Conservation (phyloP, 2,329 filamentous ascomycete genomes). For the Graphilbum ipis-grandicollis region DNA sequence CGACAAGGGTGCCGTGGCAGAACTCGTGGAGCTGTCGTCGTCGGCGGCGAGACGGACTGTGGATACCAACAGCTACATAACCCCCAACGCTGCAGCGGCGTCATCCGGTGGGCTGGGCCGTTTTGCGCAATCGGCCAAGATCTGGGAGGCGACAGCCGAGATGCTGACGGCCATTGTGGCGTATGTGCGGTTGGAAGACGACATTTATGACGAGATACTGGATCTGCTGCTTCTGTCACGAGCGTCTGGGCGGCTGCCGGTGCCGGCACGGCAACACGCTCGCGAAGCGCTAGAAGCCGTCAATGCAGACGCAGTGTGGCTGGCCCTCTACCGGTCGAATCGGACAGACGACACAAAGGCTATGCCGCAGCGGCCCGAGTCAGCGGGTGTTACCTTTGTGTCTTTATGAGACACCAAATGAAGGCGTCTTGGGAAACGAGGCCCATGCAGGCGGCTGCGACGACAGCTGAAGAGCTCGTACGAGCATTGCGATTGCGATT, state of each 20-base stretch:
- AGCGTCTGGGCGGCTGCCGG: conserved; percentile 12
- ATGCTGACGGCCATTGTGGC: conserved; percentile 44
- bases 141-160: conserved; percentile 45
- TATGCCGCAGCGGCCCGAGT: conserved; percentile 5
- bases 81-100: not conserved
- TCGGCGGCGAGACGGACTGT: not conserved
- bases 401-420: not conserved
- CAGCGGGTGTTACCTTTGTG: conserved; percentile 4
- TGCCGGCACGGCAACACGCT: conserved; percentile 29
- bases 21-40: not conserved
- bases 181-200: conserved; percentile 47
- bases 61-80: not conserved
- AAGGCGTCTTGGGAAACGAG: too few species aligned
- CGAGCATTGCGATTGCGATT: too few species aligned
- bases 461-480: too few species aligned
- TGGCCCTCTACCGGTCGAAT: conserved; percentile 27
- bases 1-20: not conserved
- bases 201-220: conserved; percentile 55
- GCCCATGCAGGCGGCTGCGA: too few species aligned
- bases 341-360: conserved; percentile 18
- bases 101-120: conserved; percentile 26
- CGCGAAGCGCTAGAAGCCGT: conserved; percentile 40
- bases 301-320: conserved; percentile 65
- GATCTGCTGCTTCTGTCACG: conserved; percentile 38
- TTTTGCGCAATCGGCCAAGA: conserved; percentile 42